Evolutionary conservation across 192 early-diverging fungal genomes (phyloP).

Genomic region (Coemansia sp.): DNA sequence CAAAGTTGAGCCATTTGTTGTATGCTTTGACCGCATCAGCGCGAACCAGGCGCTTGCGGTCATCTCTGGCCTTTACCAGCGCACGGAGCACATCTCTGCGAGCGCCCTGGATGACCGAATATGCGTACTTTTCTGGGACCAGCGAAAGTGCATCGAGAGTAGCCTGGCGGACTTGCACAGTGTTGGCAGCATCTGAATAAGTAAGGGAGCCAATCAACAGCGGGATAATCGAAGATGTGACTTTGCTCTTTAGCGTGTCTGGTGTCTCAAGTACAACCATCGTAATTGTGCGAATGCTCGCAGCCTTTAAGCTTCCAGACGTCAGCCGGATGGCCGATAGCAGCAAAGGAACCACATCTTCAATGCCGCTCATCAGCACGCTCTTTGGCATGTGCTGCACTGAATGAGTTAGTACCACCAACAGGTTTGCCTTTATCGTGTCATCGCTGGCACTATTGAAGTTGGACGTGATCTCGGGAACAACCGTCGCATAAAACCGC

Average conservation of each 20-base stretch:
- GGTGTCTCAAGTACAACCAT: conserved; percentile 72
- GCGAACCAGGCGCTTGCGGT: conserved; percentile 85
- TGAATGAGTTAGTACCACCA: conserved; percentile 81
- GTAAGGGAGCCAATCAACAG: conserved; percentile 20
- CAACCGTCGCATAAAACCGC: conserved; percentile 75
- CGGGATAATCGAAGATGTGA: conserved; percentile 26
- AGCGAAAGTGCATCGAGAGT: conserved; percentile 69
- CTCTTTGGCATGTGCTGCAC: conserved; percentile 81
- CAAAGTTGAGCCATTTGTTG: conserved; percentile 73
- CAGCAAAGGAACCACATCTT: conserved; percentile 74
- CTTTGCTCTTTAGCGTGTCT: conserved; percentile 52
- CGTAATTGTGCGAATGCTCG: conserved; percentile 75
- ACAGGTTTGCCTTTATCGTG: conserved; percentile 69
- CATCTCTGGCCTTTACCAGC: conserved; percentile 72
- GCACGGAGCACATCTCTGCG: conserved; percentile 63
- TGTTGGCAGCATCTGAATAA: conserved; percentile 20
- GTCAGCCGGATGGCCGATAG: conserved; percentile 70
- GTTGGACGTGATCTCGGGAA: conserved; percentile 65
- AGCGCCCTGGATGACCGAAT: conserved; percentile 61
- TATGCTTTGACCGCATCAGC: conserved; percentile 83
- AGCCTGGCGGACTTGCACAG: conserved; percentile 64
- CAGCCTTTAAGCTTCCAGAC: conserved; percentile 65
- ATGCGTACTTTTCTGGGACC: conserved; percentile 64
- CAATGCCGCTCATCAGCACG: conserved; percentile 75
- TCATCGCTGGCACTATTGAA: conserved; percentile 37